Conservation (phyloP, 129 eudicot species). For the Centrapalus pauciflorus region DNA sequence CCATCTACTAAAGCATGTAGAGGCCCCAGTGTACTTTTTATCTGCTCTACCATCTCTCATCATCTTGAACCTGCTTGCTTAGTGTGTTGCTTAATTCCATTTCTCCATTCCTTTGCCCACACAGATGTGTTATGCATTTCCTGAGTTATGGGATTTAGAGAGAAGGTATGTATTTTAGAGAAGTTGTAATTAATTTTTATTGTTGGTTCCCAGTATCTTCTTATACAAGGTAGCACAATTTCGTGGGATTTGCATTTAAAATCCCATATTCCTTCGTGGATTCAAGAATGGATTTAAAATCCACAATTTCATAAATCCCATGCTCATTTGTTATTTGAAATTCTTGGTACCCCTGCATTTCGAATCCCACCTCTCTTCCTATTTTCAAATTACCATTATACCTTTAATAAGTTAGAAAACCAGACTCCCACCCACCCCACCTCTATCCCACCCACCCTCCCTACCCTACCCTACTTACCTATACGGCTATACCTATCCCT, state of each 20-base stretch:
- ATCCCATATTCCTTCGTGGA: no score
- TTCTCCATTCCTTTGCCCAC: conserved; percentile 11
- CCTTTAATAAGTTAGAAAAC: no score
- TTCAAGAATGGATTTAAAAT: no score
- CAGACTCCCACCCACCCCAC: no score
- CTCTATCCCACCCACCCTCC: no score
- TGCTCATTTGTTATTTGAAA: no score
- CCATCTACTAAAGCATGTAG: neutral
- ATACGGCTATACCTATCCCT: no score
- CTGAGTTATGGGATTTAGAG: conserved; percentile 90
- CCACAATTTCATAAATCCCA: no score
- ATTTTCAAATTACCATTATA: no score
- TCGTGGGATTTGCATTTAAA: neutral
- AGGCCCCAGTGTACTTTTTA: neutral
- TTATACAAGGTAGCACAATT: neutral
- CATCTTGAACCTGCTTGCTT: conserved; percentile 8
- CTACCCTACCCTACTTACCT: no score
- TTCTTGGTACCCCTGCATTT: no score
- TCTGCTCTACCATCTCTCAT: conserved; percentile 7
- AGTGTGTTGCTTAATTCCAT: conserved; percentile 5
- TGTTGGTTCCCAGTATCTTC: neutral
- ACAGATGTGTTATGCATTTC: conserved; percentile 88
- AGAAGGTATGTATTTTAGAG: conserved; percentile 41
- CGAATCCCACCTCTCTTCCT: no score
- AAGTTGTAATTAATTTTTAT: neutral